phyloP scores from a whole-genome alignment of 2,329 filamentous ascomycete genomes.

The Colletotrichum filicis region DNA sequence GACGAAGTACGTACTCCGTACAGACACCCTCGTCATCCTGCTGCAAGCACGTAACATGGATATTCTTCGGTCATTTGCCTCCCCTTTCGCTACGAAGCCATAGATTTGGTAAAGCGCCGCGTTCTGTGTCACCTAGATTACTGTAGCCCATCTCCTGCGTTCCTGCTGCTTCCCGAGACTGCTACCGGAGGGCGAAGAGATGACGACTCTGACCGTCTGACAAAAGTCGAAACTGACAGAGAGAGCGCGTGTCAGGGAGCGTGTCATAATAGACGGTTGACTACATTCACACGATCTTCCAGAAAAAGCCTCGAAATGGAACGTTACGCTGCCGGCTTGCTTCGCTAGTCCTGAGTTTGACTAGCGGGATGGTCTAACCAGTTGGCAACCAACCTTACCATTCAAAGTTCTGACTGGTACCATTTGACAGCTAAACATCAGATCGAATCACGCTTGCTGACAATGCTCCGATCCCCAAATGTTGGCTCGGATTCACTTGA shows the following conservation, averaged over 20 bases:
- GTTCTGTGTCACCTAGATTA: not conserved
- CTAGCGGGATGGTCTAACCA: not conserved
- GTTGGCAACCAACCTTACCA: not conserved
- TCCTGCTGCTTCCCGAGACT: not conserved
- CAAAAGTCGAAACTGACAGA: not conserved
- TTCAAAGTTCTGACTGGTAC: constrained; percentile 7
- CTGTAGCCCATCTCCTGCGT: not conserved
- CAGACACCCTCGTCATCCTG: not conserved
- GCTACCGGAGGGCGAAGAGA: not conserved
- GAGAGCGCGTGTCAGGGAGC: not conserved
- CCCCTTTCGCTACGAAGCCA: not conserved
- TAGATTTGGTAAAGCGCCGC: not conserved
- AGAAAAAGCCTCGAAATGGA: not conserved
- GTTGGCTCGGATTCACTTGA: not conserved
- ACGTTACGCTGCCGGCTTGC: not conserved
- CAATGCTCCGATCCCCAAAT: not conserved
- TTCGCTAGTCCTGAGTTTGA: not conserved
- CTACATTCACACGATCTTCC: not conserved
- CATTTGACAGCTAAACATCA: constrained; percentile 9
- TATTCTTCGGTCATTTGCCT: not conserved
- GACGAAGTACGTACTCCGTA: not conserved
- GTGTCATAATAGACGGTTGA: too few species aligned
- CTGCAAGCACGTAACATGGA: not conserved
- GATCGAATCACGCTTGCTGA: not conserved
- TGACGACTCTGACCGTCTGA: not conserved